Evolutionary conservation across 139 green algal genomes (phyloP), one percentile per base, ranked within the genome.

Genomic region (Volvox reticuliferus): DNA sequence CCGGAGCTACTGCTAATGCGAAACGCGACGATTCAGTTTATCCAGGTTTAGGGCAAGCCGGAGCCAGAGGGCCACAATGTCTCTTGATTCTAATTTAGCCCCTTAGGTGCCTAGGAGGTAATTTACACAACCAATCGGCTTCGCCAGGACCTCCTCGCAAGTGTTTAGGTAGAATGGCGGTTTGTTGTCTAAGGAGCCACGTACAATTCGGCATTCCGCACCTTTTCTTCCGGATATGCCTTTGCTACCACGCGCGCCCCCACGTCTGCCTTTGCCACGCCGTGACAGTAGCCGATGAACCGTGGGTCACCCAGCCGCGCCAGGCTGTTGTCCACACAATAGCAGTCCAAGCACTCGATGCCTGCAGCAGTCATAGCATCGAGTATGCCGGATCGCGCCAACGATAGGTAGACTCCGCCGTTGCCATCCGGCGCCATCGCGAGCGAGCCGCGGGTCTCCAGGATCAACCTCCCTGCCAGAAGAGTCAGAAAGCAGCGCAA

Each of bases 351-450:
- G 37, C 87, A 95, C 92, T 99, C 96, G n/a, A 99, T 91, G 61
- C 96, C 96, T 22, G 93, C 78, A 6, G 71, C 37, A 1, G 21
- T n/a, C 95, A 98, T 97, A 69, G 94, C 69, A 24, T 87, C 85
- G 55, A 98, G 92, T 2, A 93, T 91, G 28, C 89, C 93, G 62
- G 36, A 94, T 62, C 91, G 82, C 28, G 91, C 82, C 35, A 99
- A 94, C 0, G 98, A 97, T 30, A 91, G 62, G 94, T 99, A 99
- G 67, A 99, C 90, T 19, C 98, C 98, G 32, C 98, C 98, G 92
- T 99, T 99, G 91, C 98, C 98, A 91, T 99, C 97, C 22, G 98
- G 98, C 2, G 97, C 94, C 83, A 95, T 96, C 33, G 97, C 97
- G 36, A 98, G 28, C 82, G 91, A 50, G 88, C 78, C 87, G 30